Evolutionary conservation across 441 rosid species (phyloP).

Genomic region (Gossypium gossypioides): DNA sequence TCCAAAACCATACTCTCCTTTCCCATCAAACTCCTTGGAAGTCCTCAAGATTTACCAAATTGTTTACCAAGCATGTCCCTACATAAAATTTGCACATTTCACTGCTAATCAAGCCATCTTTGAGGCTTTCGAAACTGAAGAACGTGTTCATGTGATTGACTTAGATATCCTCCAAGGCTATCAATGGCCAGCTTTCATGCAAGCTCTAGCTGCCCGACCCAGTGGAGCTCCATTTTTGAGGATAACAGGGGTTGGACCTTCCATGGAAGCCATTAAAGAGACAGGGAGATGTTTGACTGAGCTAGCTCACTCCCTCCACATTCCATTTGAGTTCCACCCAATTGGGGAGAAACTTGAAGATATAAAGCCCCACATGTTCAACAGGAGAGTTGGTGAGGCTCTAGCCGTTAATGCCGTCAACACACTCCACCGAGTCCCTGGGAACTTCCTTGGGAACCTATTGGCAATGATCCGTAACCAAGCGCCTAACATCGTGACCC

Average conservation of each 20-base stretch:
- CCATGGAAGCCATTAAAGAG: constrained; percentile 31
- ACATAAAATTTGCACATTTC: constrained; percentile 57
- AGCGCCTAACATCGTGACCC: constrained; percentile 50
- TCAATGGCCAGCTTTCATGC: constrained; percentile 72
- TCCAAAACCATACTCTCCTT: constrained; percentile 26
- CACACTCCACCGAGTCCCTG: constrained; percentile 44
- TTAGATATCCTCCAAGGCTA: constrained; percentile 58
- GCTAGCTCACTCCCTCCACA: constrained; percentile 44
- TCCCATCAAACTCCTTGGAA: constrained; percentile 42
- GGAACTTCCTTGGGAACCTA: constrained; percentile 30
- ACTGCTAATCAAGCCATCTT: constrained; percentile 59
- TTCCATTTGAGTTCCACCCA: constrained; percentile 53
- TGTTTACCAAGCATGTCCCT: constrained; percentile 57
- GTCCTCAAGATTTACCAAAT: constrained; percentile 48
- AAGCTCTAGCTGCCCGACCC: constrained; percentile 51
- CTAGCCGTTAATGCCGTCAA: constrained; percentile 48
- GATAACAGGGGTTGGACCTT: constrained; percentile 45
- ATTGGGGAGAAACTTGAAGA: constrained; percentile 44
- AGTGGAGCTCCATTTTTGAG: constrained; percentile 50
- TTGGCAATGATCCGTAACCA: constrained; percentile 49
- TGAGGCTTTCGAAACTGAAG: constrained; percentile 53
- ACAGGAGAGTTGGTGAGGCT: constrained; percentile 51
- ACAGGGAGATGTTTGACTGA: constrained; percentile 45
- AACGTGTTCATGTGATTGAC: constrained; percentile 55
- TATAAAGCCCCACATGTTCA: constrained; percentile 47